These are phyloP conservation scores for Fusarium sp. DNA, from an alignment of 2,329 filamentous ascomycete genomes.

Conservation along the genomic window DNA sequence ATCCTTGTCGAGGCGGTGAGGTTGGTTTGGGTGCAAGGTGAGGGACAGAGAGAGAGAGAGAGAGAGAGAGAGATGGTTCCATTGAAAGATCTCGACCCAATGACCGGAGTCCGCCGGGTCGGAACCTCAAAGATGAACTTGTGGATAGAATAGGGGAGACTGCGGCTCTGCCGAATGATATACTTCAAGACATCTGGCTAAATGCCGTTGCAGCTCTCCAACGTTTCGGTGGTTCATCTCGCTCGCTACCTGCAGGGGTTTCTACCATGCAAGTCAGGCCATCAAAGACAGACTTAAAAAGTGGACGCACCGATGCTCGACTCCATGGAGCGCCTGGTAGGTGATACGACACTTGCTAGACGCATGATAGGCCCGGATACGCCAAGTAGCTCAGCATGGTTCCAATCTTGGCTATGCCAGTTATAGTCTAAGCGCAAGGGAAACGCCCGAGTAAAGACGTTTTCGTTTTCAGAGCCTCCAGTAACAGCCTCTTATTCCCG, in stretches of 20 bases:
- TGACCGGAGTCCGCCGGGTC: conserved; percentile 1
- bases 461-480: not conserved
- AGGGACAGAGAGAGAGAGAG: no score
- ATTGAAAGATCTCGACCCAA: not conserved
- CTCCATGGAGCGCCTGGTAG: conserved; percentile 7
- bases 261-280: conserved; percentile 17
- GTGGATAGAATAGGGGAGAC: not conserved
- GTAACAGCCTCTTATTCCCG: not conserved
- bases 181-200: not conserved
- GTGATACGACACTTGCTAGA: not conserved
- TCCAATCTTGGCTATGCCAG: not conserved
- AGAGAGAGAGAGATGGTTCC: not conserved
- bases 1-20: not conserved
- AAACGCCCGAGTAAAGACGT: not conserved
- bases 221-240: not conserved
- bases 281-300: not conserved
- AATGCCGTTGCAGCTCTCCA: not conserved
- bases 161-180: not conserved
- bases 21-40: conserved; percentile 1
- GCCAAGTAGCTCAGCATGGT: not conserved
- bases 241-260: not conserved
- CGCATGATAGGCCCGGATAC: not conserved
- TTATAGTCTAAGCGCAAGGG: not conserved
- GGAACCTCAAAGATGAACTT: conserved; percentile 6
- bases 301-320: not conserved